phyloP scores from a whole-genome alignment of 2,329 filamentous ascomycete genomes.

The Apiospora malaysiana region DNA sequence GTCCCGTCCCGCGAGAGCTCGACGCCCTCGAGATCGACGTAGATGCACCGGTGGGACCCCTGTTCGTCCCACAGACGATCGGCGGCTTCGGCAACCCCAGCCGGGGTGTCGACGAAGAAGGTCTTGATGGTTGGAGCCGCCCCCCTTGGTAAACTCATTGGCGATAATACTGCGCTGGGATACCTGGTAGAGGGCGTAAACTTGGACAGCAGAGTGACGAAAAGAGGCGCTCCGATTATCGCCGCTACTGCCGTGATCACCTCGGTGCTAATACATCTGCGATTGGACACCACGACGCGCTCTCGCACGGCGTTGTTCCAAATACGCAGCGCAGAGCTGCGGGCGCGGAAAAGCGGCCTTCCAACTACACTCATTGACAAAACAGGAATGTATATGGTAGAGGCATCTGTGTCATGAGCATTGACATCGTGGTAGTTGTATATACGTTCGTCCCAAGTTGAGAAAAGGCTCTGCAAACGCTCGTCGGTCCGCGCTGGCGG shows the following conservation, averaged over 20 bases:
- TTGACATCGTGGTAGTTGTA: background rate
- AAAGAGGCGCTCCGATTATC: background rate
- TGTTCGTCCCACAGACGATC: background rate
- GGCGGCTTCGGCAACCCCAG: background rate
- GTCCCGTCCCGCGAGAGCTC: background rate
- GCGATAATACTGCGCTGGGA: background rate
- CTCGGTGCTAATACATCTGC: background rate
- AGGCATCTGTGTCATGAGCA: background rate
- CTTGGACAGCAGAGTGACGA: background rate
- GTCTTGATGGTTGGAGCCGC: background rate
- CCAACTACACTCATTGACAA: background rate
- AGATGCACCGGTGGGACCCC: background rate
- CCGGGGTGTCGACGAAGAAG: slow-evolving; percentile 1
- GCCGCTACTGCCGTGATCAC: background rate
- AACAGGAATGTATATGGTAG: background rate
- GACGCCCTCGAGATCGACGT: slow-evolving; percentile 9
- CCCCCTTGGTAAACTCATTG: background rate
- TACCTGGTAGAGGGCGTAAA: too few relatives aligned
- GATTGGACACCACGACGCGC: background rate
- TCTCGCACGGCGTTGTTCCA: background rate
- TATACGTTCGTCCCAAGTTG: background rate
- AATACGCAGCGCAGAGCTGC: background rate
- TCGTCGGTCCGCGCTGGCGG: background rate
- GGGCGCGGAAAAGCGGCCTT: background rate
- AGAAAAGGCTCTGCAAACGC: background rate